phyloP scores from a whole-genome alignment of 371 early-diverging fungal genomes.

The Apophysomyces sp. region DNA sequence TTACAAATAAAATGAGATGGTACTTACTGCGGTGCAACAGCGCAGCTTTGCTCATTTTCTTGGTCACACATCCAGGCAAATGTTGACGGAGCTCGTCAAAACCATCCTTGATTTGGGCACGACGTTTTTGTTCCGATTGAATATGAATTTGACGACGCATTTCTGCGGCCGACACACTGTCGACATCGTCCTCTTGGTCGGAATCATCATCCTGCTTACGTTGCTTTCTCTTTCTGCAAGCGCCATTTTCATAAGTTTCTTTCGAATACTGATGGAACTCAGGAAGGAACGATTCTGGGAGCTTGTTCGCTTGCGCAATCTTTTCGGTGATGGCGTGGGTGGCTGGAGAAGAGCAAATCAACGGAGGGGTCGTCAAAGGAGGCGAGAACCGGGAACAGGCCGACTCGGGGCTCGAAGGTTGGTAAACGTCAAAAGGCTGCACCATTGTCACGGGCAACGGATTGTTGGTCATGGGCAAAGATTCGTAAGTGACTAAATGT shows the following conservation, averaged over 20 bases:
- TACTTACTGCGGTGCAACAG: constrained; percentile 52
- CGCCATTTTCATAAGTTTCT: constrained; percentile 49
- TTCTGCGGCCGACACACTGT: constrained; percentile 45
- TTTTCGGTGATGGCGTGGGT: constrained; percentile 31
- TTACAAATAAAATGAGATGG: too few relatives aligned
- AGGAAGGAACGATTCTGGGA: constrained; percentile 50
- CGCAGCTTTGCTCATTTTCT: constrained; percentile 60
- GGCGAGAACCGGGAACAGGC: constrained; percentile 33
- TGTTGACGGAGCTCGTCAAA: constrained; percentile 58
- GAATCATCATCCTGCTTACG: constrained; percentile 23
- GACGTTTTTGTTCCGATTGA: constrained; percentile 62
- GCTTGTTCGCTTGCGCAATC: constrained; percentile 45
- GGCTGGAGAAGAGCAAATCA: constrained; percentile 17
- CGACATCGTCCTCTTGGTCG: constrained; percentile 24
- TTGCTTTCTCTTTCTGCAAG: constrained; percentile 35
- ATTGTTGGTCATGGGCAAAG: background rate
- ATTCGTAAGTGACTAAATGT: background rate
- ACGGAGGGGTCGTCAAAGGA: constrained; percentile 18
- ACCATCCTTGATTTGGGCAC: constrained; percentile 62
- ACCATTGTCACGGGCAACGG: constrained; percentile 16
- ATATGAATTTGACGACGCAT: constrained; percentile 60
- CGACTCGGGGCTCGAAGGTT: constrained; percentile 29
- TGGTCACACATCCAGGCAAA: constrained; percentile 52
- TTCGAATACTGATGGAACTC: constrained; percentile 52
- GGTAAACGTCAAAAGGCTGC: constrained; percentile 20